Base-by-base conservation (phyloP, 2,329 filamentous ascomycete genomes). In the Cordyceps farinosa region DNA sequence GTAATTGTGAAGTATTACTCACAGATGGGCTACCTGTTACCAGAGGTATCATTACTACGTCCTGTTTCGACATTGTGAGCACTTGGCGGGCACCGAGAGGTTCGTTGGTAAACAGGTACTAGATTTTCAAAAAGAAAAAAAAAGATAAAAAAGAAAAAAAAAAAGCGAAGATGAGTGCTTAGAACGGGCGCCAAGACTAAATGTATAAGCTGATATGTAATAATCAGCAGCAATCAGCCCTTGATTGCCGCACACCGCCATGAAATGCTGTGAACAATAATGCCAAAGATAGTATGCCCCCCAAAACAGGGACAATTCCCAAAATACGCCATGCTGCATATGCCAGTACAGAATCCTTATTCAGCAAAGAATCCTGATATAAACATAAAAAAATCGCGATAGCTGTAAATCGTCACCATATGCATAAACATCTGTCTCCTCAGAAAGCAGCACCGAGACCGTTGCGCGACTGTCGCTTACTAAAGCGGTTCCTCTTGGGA, bases 401-500 rank as follows among this genome's bases (percentile, higher is more conserved):
- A 17, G 45, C 45, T 44, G 36, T 51, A 44, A 27, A 32, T 44
- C 34, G 22, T n/a, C 30, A 32, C 47, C 32, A 32, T 22, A 52
- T 34, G 34, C 34, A 42, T 10, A 52, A 22, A 8, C 13, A 51
- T 9, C 27, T 10, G 5, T 22, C 34, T 7, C 17, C 42, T 78
- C 72, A 96, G 73, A 97, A 97, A 57, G 91, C 90, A 55, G 93
- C 90, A 34, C 92, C 92, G 55, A 97, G 84, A n/a, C 94, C 93
- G 74, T 92, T 97, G 78, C 96, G 96, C 17, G 91, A 96, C 77
- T 97, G 92, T 69, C 94, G 84, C 77, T 95, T 95, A 78, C 92
- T 97, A 77, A 97, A 98, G 55, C 87, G 82, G 68, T 88, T 87
- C 55, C 82, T 79, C 73, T 85, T 87, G 13, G 79, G 72, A 22